phyloP scores from a whole-genome alignment of 2,329 filamentous ascomycete genomes.

The Colletotrichum ledebouriae region DNA sequence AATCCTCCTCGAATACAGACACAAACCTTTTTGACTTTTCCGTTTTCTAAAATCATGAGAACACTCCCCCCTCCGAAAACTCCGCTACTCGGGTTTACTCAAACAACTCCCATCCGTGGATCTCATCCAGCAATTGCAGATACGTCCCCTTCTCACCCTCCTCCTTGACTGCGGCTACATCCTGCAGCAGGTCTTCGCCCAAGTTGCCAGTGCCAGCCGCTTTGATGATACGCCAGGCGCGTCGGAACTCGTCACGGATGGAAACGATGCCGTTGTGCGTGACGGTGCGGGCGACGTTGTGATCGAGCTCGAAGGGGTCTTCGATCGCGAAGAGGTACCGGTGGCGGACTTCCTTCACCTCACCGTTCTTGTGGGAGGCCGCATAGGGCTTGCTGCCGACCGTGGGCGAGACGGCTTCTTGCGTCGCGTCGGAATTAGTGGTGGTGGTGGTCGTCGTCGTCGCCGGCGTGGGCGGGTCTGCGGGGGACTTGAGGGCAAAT shows the following conservation, averaged over 20 bases:
- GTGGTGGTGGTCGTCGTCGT: not conserved
- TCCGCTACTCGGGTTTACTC: not conserved
- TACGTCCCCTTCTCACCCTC: conserved; percentile 53
- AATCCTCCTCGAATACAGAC: too few relatives aligned
- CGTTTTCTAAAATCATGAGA: not conserved
- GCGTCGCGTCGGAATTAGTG: not conserved
- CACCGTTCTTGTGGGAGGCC: conserved; percentile 50
- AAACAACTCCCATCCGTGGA: conserved; percentile 51
- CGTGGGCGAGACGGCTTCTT: conserved; percentile 25
- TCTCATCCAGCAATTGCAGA: conserved; percentile 55
- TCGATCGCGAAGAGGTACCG: conserved; percentile 91
- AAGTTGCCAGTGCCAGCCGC: conserved; percentile 58
- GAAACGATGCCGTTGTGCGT: conserved; percentile 85
- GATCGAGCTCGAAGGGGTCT: conserved; percentile 89
- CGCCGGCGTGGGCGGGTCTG: conserved; percentile 15
- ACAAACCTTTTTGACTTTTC: not conserved
- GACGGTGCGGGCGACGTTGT: conserved; percentile 90
- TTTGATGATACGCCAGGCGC: conserved; percentile 80
- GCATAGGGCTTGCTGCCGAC: conserved; percentile 25
- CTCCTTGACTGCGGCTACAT: conserved; percentile 57
- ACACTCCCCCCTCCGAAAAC: too few relatives aligned
- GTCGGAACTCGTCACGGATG: conserved; percentile 86
- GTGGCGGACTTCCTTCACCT: conserved; percentile 78
- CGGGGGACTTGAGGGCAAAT: conserved; percentile 2
- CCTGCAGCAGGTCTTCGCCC: conserved; percentile 66